These are phyloP conservation scores for Cystobasidiaceae sp. DNA, from an alignment of 1,284 basidiomycete species.

Conservation along the genomic window DNA sequence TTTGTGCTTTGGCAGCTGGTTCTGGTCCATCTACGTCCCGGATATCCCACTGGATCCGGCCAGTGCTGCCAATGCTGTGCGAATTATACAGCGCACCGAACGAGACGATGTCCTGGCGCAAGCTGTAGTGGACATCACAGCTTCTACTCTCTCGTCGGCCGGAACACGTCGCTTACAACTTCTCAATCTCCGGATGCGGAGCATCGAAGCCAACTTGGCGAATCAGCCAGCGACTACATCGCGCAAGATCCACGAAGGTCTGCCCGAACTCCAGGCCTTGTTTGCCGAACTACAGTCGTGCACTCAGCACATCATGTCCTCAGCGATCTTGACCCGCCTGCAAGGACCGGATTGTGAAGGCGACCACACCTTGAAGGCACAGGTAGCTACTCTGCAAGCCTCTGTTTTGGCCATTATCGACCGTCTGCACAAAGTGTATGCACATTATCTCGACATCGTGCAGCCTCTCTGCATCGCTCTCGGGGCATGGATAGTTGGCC, in stretches of 20 bases:
- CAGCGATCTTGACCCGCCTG: background rate
- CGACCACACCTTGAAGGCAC: background rate
- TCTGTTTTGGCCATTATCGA: background rate
- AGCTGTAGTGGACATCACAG: background rate
- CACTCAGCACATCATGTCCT: background rate
- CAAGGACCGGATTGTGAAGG: background rate
- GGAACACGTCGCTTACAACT: too few species aligned
- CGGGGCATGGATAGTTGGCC: background rate
- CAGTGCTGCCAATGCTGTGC: conserved; percentile 58
- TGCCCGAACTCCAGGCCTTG: too few species aligned
- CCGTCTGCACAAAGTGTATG: background rate
- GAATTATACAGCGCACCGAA: conserved; percentile 50
- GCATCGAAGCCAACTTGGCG: too few species aligned
- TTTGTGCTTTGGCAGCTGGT: conserved; percentile 59
- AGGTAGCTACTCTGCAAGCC: background rate
- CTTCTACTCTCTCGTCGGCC: too few species aligned
- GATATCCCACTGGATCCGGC: conserved; percentile 83
- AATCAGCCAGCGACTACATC: too few species aligned
- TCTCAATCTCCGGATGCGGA: background rate
- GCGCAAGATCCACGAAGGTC: too few species aligned
- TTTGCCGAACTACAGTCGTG: conserved; percentile 11
- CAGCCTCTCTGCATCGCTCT: background rate
- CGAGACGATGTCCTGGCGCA: conserved; percentile 6
- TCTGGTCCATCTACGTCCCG: conserved; percentile 74
- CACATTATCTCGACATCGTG: background rate